phyloP scores from a whole-genome alignment of 306 rosid species.

The Astragalus membranaceus region DNA sequence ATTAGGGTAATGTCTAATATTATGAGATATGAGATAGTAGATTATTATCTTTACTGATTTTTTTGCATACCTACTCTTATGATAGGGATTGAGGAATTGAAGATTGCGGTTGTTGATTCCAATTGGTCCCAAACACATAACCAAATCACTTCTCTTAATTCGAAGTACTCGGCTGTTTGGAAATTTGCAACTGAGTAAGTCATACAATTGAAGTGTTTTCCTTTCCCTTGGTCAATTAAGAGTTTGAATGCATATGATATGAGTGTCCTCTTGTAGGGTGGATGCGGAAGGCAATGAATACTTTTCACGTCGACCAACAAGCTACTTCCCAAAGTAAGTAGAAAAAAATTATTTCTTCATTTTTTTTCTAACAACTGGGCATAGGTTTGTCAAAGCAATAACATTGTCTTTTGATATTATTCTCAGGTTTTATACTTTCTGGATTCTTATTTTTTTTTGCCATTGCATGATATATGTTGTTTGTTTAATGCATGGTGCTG shows the following conservation, averaged over 20 bases:
- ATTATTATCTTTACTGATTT: slow-evolving; percentile 6
- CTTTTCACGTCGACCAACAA: slow-evolving; percentile 26
- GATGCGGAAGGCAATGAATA: slow-evolving; percentile 33
- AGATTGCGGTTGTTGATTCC: slow-evolving; percentile 45
- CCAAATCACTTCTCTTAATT: slow-evolving; percentile 44
- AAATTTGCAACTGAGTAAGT: slow-evolving; percentile 39
- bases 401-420: not conserved
- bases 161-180: slow-evolving; percentile 50
- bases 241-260: not conserved
- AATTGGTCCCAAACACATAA: slow-evolving; percentile 47
- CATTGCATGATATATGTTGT: not conserved
- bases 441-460: not conserved
- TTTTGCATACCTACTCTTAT: slow-evolving; percentile 4
- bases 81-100: slow-evolving; percentile 59
- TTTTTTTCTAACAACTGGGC: not conserved
- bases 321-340: slow-evolving; percentile 60
- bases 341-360: not conserved
- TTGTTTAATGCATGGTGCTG: not conserved
- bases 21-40: not conserved
- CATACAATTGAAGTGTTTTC: not conserved
- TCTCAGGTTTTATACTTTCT: not conserved
- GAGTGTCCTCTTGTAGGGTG: slow-evolving; percentile 19
- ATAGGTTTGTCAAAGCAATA: not conserved
- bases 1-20: not conserved
- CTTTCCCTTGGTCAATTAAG: not conserved